phyloP scores from a whole-genome alignment of 2,329 filamentous ascomycete genomes.

The Phaeosphaeria sp. region DNA sequence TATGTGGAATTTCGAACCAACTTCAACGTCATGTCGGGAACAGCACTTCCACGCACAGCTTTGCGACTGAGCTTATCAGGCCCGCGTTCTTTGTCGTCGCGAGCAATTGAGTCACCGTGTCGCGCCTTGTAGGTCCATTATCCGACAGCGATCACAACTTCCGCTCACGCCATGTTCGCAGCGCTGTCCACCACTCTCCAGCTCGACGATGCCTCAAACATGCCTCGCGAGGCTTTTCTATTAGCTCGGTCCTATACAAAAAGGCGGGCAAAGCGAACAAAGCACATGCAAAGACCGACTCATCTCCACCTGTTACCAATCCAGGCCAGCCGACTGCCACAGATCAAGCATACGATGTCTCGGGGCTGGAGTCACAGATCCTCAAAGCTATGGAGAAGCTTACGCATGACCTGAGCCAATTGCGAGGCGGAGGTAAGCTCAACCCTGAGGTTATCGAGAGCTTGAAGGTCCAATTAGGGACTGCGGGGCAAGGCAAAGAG shows the following conservation, averaged over 20 bases:
- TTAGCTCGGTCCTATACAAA: slow-evolving; percentile 53
- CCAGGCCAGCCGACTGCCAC: slow-evolving; percentile 38
- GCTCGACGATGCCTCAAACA: slow-evolving; percentile 14
- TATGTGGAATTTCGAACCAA: neutral
- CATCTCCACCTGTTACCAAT: slow-evolving; percentile 36
- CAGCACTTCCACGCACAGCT: slow-evolving; percentile 29
- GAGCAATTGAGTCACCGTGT: slow-evolving; percentile 33
- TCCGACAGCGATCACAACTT: slow-evolving; percentile 2
- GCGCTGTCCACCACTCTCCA: slow-evolving; percentile 9
- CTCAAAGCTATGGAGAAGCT: slow-evolving; percentile 62
- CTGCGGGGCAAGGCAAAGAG: slow-evolving; percentile 52
- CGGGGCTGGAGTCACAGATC: slow-evolving; percentile 63
- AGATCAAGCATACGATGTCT: slow-evolving; percentile 68
- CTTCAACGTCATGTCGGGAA: slow-evolving; percentile 31
- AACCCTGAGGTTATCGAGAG: slow-evolving; percentile 68
- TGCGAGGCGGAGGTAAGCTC: slow-evolving; percentile 67
- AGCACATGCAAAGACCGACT: slow-evolving; percentile 43
- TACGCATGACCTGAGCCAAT: slow-evolving; percentile 66
- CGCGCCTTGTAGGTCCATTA: slow-evolving; percentile 29
- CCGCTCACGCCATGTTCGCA: slow-evolving; percentile 14
- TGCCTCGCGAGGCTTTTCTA: slow-evolving; percentile 49
- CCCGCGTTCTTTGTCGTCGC: slow-evolving; percentile 11
- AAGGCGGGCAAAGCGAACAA: slow-evolving; percentile 62
- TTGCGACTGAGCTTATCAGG: slow-evolving; percentile 24
- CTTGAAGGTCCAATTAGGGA: slow-evolving; percentile 65